phyloP scores from a whole-genome alignment of 2,329 filamentous ascomycete species.

The Hymenoscyphus occultus region DNA sequence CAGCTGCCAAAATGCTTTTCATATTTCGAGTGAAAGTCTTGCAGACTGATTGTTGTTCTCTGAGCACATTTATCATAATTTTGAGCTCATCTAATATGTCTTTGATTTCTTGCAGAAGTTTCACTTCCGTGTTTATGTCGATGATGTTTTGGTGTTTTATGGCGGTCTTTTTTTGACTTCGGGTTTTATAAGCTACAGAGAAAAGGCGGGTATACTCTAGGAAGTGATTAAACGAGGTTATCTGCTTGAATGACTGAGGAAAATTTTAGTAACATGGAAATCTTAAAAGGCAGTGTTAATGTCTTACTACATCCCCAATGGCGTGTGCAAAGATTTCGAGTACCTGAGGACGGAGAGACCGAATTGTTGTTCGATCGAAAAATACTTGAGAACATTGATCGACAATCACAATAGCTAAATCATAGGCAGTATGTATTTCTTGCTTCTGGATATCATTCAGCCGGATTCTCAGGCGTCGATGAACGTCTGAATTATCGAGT shows the following conservation, averaged over 20 bases:
- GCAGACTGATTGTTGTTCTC: constrained; percentile 34
- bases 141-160: constrained; percentile 21
- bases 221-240: constrained; percentile 3
- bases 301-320: constrained; percentile 41
- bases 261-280: neutral
- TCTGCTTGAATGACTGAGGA: neutral
- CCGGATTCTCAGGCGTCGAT: constrained; percentile 30
- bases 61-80: constrained; percentile 39
- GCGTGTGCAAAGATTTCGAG: constrained; percentile 42
- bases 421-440: constrained; percentile 37
- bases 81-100: constrained; percentile 45
- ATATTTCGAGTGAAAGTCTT: constrained; percentile 1
- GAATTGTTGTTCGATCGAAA: constrained; percentile 37
- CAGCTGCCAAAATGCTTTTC: neutral
- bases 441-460: constrained; percentile 16
- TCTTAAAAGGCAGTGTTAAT: neutral
- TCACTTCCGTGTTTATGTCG: constrained; percentile 41
- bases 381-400: constrained; percentile 39
- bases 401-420: constrained; percentile 41
- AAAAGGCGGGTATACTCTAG: constrained; percentile 5
- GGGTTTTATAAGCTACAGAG: neutral
- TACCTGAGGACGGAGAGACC: constrained; percentile 37
- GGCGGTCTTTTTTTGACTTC: constrained; percentile 1
- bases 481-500: constrained; percentile 38
- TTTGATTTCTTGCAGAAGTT: constrained; percentile 42